Base-by-base conservation (phyloP, 164 flowering plant genomes). In the Stephania cephalantha region DNA sequence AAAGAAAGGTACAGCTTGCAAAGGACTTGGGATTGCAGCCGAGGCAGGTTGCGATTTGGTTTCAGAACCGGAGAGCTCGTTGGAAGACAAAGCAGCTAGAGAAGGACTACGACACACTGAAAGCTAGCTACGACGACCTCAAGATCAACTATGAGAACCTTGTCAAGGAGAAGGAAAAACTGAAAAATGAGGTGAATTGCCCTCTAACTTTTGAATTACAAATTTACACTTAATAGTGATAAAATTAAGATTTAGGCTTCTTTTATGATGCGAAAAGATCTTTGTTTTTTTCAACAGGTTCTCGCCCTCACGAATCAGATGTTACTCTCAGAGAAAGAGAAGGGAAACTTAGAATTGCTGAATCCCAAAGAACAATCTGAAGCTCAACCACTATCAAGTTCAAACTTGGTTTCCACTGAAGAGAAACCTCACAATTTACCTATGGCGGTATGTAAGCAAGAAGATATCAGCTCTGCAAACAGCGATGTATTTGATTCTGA, bases 1-100 rank as follows among this genome's bases (percentile, higher is more conserved):
- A 92, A 30, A 84, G 95, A 81, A 92, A 92, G 77, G 46, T 84
- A 63, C 87, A 87, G 83, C 90, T 92, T 1, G 95, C 97, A 0
- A 87, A 84, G 76, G 90, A 89, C 53, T 85, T 90, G 5, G 91
- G 89, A n/a, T 73, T 90, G 84, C 92, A 92, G 82, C 93, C 95
- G 31, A 82, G 95, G 17, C 97, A 90, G 73, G 88, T 92, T 68
- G 87, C 89, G 2, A 85, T 87, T 68, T 87, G 89, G 89, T 87
- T 85, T 45, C 89, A 87, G 50, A 87, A 87, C 71, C 82, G 87
- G 9, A 75, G 87, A 29, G 89, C 89, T 9, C 78, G 89, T 66
- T 87, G 82, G 85, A 87, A 85, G 75, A 87, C 86, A 9, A 87
- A 87, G 75, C 84, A 81, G 70, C 78, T 87, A 8, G 89, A 87